These are phyloP conservation scores for Ophiosphaerella narmari DNA, from an alignment of 2,329 filamentous ascomycete genomes.

Conservation along the genomic window DNA sequence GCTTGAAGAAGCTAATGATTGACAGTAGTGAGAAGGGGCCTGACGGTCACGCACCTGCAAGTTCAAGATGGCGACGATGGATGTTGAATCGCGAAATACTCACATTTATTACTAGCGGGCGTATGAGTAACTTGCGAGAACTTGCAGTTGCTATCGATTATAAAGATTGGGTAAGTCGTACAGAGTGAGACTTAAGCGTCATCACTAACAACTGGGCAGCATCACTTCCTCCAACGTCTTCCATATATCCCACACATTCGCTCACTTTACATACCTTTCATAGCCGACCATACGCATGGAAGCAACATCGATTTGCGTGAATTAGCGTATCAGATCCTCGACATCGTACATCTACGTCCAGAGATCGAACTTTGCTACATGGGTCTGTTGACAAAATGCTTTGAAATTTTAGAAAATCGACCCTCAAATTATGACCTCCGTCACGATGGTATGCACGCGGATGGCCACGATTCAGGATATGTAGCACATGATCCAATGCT, in stretches of 20 bases:
- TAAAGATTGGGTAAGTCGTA: constrained; percentile 71
- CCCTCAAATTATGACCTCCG: constrained; percentile 51
- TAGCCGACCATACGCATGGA: constrained; percentile 65
- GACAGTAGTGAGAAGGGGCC: constrained; percentile 67
- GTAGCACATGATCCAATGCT: constrained; percentile 36
- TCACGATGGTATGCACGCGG: constrained; percentile 34
- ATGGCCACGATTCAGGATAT: constrained; percentile 29
- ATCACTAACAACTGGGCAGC: constrained; percentile 53
- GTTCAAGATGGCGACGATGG: constrained; percentile 68
- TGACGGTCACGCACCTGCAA: constrained; percentile 45
- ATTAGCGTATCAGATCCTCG: constrained; percentile 74
- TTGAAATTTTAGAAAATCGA: constrained; percentile 74
- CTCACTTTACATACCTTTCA: constrained; percentile 71
- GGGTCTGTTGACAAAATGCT: constrained; percentile 77
- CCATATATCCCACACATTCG: constrained; percentile 72
- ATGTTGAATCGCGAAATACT: constrained; percentile 71
- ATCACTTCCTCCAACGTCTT: constrained; percentile 76
- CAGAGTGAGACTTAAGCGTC: not conserved
- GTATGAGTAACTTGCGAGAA: constrained; percentile 73
- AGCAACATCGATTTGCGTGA: constrained; percentile 66
- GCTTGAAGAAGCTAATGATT: constrained; percentile 73
- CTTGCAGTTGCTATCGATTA: constrained; percentile 74
- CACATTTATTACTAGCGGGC: constrained; percentile 74
- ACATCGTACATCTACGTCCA: constrained; percentile 75
- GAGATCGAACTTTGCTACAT: constrained; percentile 80